Percentiles rank a stretch among this genome's conserved stretches.
Evolutionary conservation across 1,139 yeast species (phyloP).

Genomic region (Geotrichum aggregatum): DNA sequence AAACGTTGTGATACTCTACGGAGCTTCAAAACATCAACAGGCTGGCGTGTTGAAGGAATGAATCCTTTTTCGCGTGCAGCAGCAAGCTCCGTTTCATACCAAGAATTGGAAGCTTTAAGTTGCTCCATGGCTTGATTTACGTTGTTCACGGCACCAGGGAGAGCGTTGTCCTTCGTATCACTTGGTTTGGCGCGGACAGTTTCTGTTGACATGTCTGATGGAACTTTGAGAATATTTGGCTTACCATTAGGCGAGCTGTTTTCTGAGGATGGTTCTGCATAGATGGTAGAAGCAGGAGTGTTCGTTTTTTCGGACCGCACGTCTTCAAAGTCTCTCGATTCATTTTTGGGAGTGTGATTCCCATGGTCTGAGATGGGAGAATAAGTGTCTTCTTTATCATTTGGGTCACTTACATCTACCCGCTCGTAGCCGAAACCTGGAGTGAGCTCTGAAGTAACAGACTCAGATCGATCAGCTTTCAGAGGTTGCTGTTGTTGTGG

Average conservation of each 20-base stretch:
- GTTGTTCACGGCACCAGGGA: background rate
- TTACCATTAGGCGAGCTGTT: background rate
- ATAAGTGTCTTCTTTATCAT: constrained; percentile 3
- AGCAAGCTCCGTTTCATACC: constrained; percentile 36
- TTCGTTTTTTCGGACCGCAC: constrained; percentile 11
- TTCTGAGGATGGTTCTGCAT: constrained; percentile 1
- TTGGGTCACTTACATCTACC: constrained; percentile 23
- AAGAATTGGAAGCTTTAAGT: constrained; percentile 36
- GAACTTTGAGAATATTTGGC: background rate
- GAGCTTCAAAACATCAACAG: constrained; percentile 33
- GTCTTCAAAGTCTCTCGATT: constrained; percentile 14
- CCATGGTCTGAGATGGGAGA: constrained; percentile 8
- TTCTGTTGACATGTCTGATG: too few species aligned
- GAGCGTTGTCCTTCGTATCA: too few species aligned
- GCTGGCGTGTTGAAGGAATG: constrained; percentile 32
- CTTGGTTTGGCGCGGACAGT: too few species aligned
- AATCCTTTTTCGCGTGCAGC: constrained; percentile 33
- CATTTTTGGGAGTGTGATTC: constrained; percentile 12
- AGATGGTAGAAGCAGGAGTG: constrained; percentile 16
- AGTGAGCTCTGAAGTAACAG: constrained; percentile 24
- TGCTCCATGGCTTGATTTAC: constrained; percentile 25
- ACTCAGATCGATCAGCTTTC: constrained; percentile 16
- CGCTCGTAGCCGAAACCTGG: constrained; percentile 28
- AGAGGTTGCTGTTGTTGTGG: constrained; percentile 8
- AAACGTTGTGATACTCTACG: constrained; percentile 34